Percentiles rank a stretch among this genome's conserved stretches.
Evolutionary conservation across 345 rosid genomes (phyloP).

Genomic region (Pistacia atlantica): DNA sequence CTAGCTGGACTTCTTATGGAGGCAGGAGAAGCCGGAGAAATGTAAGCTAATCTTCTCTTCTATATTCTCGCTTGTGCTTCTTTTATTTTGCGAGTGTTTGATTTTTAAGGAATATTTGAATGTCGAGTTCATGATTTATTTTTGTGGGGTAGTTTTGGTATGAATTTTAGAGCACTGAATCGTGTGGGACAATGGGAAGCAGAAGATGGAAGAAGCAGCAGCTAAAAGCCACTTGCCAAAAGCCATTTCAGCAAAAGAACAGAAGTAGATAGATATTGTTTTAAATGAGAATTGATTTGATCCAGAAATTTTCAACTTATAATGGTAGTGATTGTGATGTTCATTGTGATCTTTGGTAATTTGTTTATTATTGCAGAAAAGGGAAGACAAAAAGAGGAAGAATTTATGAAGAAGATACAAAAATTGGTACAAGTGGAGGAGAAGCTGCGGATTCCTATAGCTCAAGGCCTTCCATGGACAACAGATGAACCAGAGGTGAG

Average conservation of each 20-base stretch:
- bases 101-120: background rate
- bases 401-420: conserved; percentile 70
- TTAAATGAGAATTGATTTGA: background rate
- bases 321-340: background rate
- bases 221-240: conserved; percentile 53
- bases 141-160: background rate
- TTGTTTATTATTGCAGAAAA: conserved; percentile 50
- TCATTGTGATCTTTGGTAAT: conserved; percentile 2
- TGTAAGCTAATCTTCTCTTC: conserved; percentile 37
- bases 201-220: conserved; percentile 53
- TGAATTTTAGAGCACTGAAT: conserved; percentile 68
- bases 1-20: conserved; percentile 66
- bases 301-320: background rate
- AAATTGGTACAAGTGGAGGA: conserved; percentile 70
- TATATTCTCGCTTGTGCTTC: background rate
- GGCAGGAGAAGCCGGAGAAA: conserved; percentile 75
- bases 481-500: conserved; percentile 95
- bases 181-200: conserved; percentile 57
- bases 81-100: too few relatives aligned
- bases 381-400: conserved; percentile 86
- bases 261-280: conserved; percentile 48
- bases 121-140: background rate
- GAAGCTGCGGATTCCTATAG: conserved; percentile 69
- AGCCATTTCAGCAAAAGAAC: conserved; percentile 89
- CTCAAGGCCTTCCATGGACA: conserved; percentile 97